Base-by-base conservation (phyloP, 306 rosid species). In the Acacia acuminata region DNA sequence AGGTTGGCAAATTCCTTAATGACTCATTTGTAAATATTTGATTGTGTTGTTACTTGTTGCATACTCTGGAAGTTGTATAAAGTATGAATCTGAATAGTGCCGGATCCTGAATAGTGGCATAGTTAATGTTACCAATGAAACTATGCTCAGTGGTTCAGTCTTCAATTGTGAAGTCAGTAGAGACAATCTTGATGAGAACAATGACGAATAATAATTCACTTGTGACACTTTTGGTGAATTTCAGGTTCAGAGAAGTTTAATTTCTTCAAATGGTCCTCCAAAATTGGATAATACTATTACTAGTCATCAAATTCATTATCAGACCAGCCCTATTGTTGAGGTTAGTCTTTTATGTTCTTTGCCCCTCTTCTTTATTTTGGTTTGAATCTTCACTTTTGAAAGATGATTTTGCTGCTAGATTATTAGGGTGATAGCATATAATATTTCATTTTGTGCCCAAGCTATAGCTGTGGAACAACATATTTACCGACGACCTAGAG, bases 321-420 rank as follows among this genome's bases (percentile, higher is more conserved):
- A 87, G 77, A 86, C 84, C 78, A 88, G 89, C 89, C 82, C 90
- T 82, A 5, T 88, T 24, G 85, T 87, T 79, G 91, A 92, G 92
- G 96, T 87, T 55, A 85, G 47, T 44, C 44, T 69, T 81, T 30
- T 20, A 11, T 32, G n/a, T 70, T 71, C 14, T 27, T 70, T 77
- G 19, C 58, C 5, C n/a, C 45, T 20, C 2, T 60, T 43, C 66
- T 27, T 13, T 63, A 13, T 25, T 63, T 17, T 63, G 19, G 40
- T 63, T 27, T 50, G 36, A 72, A 71, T 43, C 47, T 4, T 22
- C 58, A 43, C 24, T 30, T 45, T 27, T 71, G 42, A 44, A n/a
- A 25, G 15, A 55, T 67, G 73, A 38, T 79, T 38, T 14, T 16
- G 19, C 19, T 40, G n/a, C 12, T 56, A 10, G 67, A 56, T 25